These are phyloP conservation scores for Articulospora tetracladia DNA, from an alignment of 495 filamentous ascomycete genomes.

Conservation along the genomic window DNA sequence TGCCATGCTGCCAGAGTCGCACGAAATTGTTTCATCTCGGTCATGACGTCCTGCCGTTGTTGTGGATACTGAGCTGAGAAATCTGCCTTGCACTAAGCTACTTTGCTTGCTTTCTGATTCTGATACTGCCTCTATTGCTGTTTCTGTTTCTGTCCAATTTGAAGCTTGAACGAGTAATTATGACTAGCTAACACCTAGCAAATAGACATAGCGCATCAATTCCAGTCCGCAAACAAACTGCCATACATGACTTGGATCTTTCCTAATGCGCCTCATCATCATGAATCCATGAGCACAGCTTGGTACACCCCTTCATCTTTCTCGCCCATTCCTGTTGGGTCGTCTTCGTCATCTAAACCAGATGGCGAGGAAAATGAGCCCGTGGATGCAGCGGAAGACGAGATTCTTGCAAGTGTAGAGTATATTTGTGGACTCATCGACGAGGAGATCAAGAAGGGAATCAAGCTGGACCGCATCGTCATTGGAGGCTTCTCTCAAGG, in stretches of 20 bases:
- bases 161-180: no score
- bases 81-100: no score
- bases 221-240: conserved; percentile 36
- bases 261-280: conserved; percentile 37
- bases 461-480: conserved; percentile 32
- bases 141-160: no score
- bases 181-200: not conserved
- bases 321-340: conserved; percentile 28
- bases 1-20: no score
- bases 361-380: conserved; percentile 12
- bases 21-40: no score
- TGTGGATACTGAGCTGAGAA: no score
- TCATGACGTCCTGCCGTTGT: no score
- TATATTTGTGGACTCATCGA: conserved; percentile 38
- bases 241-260: conserved; percentile 37
- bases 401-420: conserved; percentile 30
- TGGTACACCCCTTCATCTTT: conserved; percentile 37
- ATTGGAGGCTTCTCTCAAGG: conserved; percentile 42
- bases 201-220: conserved; percentile 30
- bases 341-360: conserved; percentile 6
- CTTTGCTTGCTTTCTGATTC: no score
- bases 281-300: conserved; percentile 32
- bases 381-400: conserved; percentile 33
- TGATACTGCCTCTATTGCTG: no score
- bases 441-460: conserved; percentile 30